phyloP scores from a whole-genome alignment of 805 yeast species.

The Candida dajiaensis region DNA sequence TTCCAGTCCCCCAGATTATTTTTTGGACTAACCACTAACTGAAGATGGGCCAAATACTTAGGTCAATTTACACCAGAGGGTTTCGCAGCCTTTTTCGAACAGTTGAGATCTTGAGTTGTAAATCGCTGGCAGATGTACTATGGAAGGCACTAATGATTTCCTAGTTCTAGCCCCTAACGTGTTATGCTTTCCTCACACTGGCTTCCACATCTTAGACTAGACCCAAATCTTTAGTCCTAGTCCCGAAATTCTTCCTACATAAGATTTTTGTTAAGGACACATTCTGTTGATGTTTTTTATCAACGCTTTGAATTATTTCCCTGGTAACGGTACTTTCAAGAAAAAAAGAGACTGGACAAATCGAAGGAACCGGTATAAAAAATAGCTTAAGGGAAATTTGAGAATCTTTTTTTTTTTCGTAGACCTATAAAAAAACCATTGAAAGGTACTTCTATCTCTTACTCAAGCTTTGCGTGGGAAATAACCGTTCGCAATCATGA shows the following conservation, averaged over 20 bases:
- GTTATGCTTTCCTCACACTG: neutral
- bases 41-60: no score
- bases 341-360: conserved; percentile 1
- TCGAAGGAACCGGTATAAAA: neutral
- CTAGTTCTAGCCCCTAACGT: neutral
- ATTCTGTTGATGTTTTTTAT: neutral
- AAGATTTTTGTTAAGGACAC: neutral
- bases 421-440: neutral
- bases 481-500: neutral
- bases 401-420: neutral
- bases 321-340: neutral
- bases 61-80: no score
- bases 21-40: neutral
- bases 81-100: no score
- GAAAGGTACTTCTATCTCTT: neutral
- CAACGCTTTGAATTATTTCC: neutral
- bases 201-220: neutral
- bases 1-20: neutral
- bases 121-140: no score
- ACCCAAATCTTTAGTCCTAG: neutral
- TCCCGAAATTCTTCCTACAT: neutral
- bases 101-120: no score
- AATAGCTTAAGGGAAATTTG: neutral
- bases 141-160: no score
- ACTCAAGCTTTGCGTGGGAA: neutral